Percentiles rank a stretch among this genome's conserved stretches.
phyloP scores from a whole-genome alignment of 805 yeast species.

The Kodamaea lidongshanica region DNA sequence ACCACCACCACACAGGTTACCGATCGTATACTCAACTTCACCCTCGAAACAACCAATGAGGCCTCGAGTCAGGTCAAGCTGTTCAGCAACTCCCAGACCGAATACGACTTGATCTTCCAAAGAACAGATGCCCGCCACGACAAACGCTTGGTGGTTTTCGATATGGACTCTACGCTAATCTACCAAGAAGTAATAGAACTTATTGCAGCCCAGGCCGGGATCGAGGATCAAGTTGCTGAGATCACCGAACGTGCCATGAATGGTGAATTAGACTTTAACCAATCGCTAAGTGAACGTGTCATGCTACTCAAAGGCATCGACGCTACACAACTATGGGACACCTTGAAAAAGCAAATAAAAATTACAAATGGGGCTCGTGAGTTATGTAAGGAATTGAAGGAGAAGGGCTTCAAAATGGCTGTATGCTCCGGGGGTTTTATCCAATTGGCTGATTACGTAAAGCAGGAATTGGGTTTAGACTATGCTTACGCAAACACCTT shows the following conservation, averaged over 20 bases:
- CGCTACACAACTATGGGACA: conserved; percentile 67
- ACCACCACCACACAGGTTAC: too few relatives aligned
- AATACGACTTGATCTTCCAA: conserved; percentile 33
- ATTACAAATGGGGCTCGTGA: conserved; percentile 86
- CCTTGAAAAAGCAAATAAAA: conserved; percentile 58
- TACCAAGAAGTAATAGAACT: conserved; percentile 95
- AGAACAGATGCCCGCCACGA: conserved; percentile 15
- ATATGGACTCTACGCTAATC: conserved; percentile 96
- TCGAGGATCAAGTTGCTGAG: conserved; percentile 77
- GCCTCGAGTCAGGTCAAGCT: conserved; percentile 5
- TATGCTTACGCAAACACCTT: conserved; percentile 83
- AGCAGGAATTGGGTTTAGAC: conserved; percentile 62
- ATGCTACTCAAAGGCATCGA: conserved; percentile 76
- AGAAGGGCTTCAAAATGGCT: conserved; percentile 62
- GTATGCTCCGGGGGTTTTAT: conserved; percentile 94
- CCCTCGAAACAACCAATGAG: conserved; percentile 1
- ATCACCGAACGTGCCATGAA: conserved; percentile 96
- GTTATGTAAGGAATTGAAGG: conserved; percentile 56
- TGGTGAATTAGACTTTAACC: conserved; percentile 87
- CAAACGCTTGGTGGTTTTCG: conserved; percentile 74
- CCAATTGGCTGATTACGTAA: conserved; percentile 76
- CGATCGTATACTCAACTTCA: conserved; percentile 34
- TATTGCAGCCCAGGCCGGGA: conserved; percentile 90
- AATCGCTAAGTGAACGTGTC: conserved; percentile 72
- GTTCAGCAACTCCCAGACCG: conserved; percentile 8